phyloP scores from a whole-genome alignment of 2,329 filamentous ascomycete species.

The Aureobasidium leucospermi region DNA sequence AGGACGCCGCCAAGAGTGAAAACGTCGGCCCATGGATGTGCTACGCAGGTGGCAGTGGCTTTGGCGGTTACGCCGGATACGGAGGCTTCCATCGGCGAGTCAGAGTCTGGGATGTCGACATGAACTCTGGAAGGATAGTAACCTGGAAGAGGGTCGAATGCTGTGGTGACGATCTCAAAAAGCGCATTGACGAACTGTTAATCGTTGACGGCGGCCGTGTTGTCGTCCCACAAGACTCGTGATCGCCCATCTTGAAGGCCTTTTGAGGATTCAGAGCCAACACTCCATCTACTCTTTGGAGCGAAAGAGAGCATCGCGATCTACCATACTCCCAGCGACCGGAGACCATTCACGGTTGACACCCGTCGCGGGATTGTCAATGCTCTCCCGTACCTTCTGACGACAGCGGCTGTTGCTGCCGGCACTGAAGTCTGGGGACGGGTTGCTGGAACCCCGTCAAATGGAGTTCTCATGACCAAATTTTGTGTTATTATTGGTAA shows the following conservation, averaged over 20 bases:
- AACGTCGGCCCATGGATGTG: slow-evolving; percentile 76
- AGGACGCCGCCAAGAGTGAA: slow-evolving; percentile 33
- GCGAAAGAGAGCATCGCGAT: background rate
- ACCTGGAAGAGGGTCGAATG: slow-evolving; percentile 89
- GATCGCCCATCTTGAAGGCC: background rate
- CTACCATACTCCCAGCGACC: background rate
- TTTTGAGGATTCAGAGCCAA: background rate
- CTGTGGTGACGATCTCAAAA: slow-evolving; percentile 40
- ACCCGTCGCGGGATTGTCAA: background rate
- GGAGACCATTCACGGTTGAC: background rate
- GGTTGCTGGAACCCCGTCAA: background rate
- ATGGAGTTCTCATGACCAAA: slow-evolving; percentile 2
- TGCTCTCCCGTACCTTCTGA: background rate
- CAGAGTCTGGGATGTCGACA: slow-evolving; percentile 86
- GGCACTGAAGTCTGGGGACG: slow-evolving; percentile 7
- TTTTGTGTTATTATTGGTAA: slow-evolving; percentile 4
- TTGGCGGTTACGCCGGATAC: slow-evolving; percentile 93
- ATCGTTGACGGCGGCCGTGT: slow-evolving; percentile 54
- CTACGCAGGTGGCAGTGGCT: slow-evolving; percentile 84
- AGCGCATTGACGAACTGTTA: slow-evolving; percentile 52
- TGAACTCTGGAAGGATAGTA: slow-evolving; percentile 77
- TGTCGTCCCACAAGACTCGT: slow-evolving; percentile 23
- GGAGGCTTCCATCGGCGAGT: slow-evolving; percentile 75
- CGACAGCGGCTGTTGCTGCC: background rate
- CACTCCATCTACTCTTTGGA: too few relatives aligned